Base-by-base conservation (phyloP, 257 asterid genomes). In the Solanum lignicaule region DNA sequence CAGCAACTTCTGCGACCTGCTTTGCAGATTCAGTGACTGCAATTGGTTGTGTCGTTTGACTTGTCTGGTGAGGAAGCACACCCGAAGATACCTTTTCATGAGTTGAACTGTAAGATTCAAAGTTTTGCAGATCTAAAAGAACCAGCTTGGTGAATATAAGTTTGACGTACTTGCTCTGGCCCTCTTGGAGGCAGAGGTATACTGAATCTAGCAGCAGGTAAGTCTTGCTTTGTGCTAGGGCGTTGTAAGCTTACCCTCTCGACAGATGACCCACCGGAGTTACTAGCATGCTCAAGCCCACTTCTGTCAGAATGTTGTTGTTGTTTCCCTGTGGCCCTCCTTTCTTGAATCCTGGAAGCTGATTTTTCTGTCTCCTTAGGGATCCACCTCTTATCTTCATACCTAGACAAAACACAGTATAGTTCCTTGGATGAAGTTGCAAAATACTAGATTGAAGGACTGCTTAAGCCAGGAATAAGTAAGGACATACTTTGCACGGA, bases 331-430 rank as follows among this genome's bases (percentile, higher is more conserved):
- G 96, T 89, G 75, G 91, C 84, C 87, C 85, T 92, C 88, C 93
- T 98, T 90, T 95, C 98, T 87, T 25, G 89, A 38, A 88, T 90
- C 85, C 92, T 91, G 90, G 90, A 81, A 43, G 96, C 94, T 62
- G 98, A 93, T 86, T 76, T 91, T 86, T 95, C 91, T 65, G 92
- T 93, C 83, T 94, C 97, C 95, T 90, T 96, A 36, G 95, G 84
- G 62, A 89, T 88, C 99, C 99, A 97, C 92, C 99, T 94, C 92
- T 97, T 96, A 78, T 96, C 99, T 25, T 97, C 99, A 88, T 97
- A 97, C 92, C 99, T 97, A 88, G 73, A 74, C 83, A 88, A 88
- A 85, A 86, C 31, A 52, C 27, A 83, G 83, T 55, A n/a, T 48
- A 82, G 43, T 76, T 39, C 29, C 62, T 73, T n/a, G 41, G 75